Evolutionary conservation across 768 basidiomycete genomes (phyloP).

Genomic region (Chalciporus chontae): DNA sequence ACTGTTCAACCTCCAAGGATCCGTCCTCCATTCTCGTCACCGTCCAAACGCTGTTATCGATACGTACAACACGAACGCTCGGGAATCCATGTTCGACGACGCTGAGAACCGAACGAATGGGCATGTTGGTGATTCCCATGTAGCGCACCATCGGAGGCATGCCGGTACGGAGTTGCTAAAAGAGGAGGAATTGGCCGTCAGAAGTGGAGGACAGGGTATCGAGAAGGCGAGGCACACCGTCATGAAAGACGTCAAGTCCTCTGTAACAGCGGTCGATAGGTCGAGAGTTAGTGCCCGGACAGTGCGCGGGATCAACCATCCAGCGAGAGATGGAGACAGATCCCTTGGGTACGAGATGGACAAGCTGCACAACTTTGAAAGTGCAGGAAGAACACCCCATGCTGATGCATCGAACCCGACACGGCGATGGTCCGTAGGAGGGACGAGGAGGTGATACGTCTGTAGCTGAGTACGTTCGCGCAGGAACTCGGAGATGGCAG

Average conservation of each 20-base stretch:
- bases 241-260: conserved; percentile 42
- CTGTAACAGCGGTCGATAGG: conserved; percentile 29
- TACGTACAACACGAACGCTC: conserved; percentile 51
- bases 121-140: conserved; percentile 51
- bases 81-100: conserved; percentile 62
- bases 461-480: conserved; percentile 49
- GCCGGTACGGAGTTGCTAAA: conserved; percentile 59
- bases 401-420: conserved; percentile 67
- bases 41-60: conserved; percentile 55
- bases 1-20: conserved; percentile 46
- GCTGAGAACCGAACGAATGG: conserved; percentile 35
- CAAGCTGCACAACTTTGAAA: conserved; percentile 49
- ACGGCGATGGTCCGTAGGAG: conserved; percentile 41
- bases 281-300: conserved; percentile 49
- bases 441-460: conserved; percentile 50
- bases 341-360: conserved; percentile 63
- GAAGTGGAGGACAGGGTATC: neutral
- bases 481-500: conserved; percentile 64
- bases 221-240: conserved; percentile 30
- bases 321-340: conserved; percentile 57
- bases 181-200: neutral
- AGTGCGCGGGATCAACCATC: conserved; percentile 62
- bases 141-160: conserved; percentile 52
- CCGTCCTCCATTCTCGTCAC: conserved; percentile 36
- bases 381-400: conserved; percentile 66